These are phyloP conservation scores for Thielaviopsis punctulata DNA, from an alignment of 2,329 filamentous ascomycete genomes.

Conservation along the genomic window DNA sequence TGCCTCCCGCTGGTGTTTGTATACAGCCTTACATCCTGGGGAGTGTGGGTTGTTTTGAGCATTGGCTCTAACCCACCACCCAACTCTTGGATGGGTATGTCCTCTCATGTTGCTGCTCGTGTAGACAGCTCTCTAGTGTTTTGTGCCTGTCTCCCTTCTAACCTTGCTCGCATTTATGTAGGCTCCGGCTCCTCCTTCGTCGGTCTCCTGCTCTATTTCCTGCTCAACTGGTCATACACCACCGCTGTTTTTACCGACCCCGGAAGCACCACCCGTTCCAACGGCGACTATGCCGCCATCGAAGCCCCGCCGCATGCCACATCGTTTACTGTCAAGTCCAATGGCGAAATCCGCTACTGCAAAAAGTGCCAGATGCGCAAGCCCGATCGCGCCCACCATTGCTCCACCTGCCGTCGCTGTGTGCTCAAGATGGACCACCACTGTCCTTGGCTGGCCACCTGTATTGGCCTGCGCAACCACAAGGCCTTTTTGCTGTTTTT, in stretches of 20 bases:
- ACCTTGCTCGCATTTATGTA: conserved; percentile 16
- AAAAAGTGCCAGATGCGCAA: conserved; percentile 95
- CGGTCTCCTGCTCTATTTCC: conserved; percentile 53
- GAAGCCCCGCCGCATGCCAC: conserved; percentile 43
- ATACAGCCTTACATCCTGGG: conserved; percentile 83
- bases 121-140: too few species aligned
- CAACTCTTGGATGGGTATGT: conserved; percentile 39
- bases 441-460: conserved; percentile 94
- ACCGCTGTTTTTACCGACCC: conserved; percentile 85
- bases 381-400: conserved; percentile 91
- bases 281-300: conserved; percentile 47
- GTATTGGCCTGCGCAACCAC: conserved; percentile 85
- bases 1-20: conserved; percentile 85
- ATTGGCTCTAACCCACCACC: conserved; percentile 44
- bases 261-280: conserved; percentile 47
- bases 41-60: conserved; percentile 66
- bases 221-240: conserved; percentile 81
- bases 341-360: conserved; percentile 75
- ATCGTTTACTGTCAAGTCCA: conserved; percentile 81
- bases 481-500: conserved; percentile 90
- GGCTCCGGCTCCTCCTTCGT: conserved; percentile 40
- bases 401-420: conserved; percentile 82
- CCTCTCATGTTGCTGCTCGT: not conserved
- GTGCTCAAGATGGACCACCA: conserved; percentile 99
- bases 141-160: not conserved